Base-by-base conservation (phyloP, 495 filamentous ascomycete species). In the Bacidia gigantensis region DNA sequence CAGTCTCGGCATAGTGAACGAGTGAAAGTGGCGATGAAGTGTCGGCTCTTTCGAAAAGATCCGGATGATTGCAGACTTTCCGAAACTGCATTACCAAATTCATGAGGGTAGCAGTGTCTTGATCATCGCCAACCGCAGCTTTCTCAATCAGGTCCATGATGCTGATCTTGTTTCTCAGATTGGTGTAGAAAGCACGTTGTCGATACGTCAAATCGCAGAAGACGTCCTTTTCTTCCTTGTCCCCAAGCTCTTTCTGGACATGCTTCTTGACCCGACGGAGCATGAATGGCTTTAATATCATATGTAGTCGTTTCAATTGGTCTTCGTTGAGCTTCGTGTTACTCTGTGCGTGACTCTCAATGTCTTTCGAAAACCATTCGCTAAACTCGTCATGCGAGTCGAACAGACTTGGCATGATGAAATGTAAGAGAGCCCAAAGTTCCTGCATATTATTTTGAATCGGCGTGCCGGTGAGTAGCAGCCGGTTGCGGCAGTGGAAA, bases 391-490 rank as follows among this genome's bases (percentile, higher is more conserved):
- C 92, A 65, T 98, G 92, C 2, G 89, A 96, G 64, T 98, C 92
- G 67, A 98, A 98, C 21, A 98, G 72, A 38, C 84, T 93, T 11
- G 92, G 92, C 92, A 98, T 98, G 71, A 98, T 98, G 67, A 98
- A 98, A 74, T 98, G 92, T 32, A 98, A 72, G 55, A 98, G 71
- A 38, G 92, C 92, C 92, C 92, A 98, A 46, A 98, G 69, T 68
- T 98, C 92, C 65, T 98, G 92, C 92, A 98, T 98, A 72, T 96
- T 97, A 68, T 98, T 98, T 67, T 98, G 92, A 62, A 98, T 98
- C 2, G 92, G 92, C 7, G 92, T 98, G 69, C 92, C 92, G 1
- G 92, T 98, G 21, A 98, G 78, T 39, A 98, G 71, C 9, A 98
- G 79, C 53, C 92, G 84, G 67, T 98, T 98, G 40, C 92, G 86